Evolutionary conservation across 2,329 filamentous ascomycete species (phyloP).

Genomic region (Fusarium sp.): DNA sequence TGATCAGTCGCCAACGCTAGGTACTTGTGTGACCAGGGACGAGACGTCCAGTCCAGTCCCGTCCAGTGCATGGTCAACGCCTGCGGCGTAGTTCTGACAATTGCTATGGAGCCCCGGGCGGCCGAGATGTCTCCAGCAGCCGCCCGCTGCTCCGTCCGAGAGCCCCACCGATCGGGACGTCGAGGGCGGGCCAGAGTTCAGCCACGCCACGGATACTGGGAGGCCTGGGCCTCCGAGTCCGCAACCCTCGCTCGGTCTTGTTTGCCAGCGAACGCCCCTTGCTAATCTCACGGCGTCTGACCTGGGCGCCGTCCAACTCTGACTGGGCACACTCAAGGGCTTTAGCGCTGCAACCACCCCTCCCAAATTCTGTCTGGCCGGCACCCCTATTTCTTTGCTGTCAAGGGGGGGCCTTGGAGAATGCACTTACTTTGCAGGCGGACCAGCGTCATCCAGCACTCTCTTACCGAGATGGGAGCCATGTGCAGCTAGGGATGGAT

Average conservation of each 20-base stretch:
- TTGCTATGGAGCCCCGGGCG: conserved; percentile 36
- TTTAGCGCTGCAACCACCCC: conserved; percentile 27
- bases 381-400: conserved; percentile 13
- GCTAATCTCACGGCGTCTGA: conserved; percentile 24
- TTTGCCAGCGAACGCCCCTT: conserved; percentile 25
- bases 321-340: conserved; percentile 15
- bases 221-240: conserved; percentile 37
- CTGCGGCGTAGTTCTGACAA: conserved; percentile 37
- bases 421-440: conserved; percentile 31
- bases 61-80: conserved; percentile 19
- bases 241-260: conserved; percentile 15
- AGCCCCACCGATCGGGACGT: conserved; percentile 43
- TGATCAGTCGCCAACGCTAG: conserved; percentile 31
- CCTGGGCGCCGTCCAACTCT: background rate
- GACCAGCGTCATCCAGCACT: conserved; percentile 39
- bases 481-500: conserved; percentile 23
- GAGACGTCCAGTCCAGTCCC: background rate
- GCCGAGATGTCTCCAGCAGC: conserved; percentile 36
- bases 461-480: conserved; percentile 17
- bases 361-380: background rate
- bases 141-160: conserved; percentile 43
- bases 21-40: conserved; percentile 21
- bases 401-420: conserved; percentile 25
- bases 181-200: conserved; percentile 43
- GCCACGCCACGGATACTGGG: conserved; percentile 35